These are phyloP conservation scores for Rhynchosporium graminicola DNA, from an alignment of 2,329 filamentous ascomycete species.

Conservation along the genomic window DNA sequence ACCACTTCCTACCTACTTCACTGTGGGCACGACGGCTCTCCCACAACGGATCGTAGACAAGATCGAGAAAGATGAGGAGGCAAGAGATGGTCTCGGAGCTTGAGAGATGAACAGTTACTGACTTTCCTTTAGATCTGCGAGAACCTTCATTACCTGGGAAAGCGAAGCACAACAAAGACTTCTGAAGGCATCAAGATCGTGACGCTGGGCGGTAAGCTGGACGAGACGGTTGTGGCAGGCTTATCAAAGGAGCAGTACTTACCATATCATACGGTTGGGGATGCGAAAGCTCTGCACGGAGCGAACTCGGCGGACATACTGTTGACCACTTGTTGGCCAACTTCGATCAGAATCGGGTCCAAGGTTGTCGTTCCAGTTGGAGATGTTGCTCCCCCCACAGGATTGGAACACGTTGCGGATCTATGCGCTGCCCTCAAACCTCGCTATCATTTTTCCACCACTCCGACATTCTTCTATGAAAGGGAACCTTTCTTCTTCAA, in stretches of 20 bases:
- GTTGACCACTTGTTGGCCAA: slow-evolving; percentile 84
- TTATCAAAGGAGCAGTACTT: slow-evolving; percentile 71
- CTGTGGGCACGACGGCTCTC: slow-evolving; percentile 71
- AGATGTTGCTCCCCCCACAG: slow-evolving; percentile 48
- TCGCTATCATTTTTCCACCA: slow-evolving; percentile 84
- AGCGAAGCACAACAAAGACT: slow-evolving; percentile 84
- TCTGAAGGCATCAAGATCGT: slow-evolving; percentile 86
- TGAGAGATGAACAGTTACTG: slow-evolving; percentile 3
- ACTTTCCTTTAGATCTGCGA: slow-evolving; percentile 64
- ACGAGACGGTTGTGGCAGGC: slow-evolving; percentile 59
- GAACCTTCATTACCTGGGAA: slow-evolving; percentile 90
- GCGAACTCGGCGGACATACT: slow-evolving; percentile 83
- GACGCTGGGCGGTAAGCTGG: slow-evolving; percentile 75
- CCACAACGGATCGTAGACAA: slow-evolving; percentile 71
- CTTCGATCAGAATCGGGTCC: slow-evolving; percentile 68
- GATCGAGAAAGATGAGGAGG: slow-evolving; percentile 67
- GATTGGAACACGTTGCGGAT: slow-evolving; percentile 72
- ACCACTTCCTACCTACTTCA: slow-evolving; percentile 88
- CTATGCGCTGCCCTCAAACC: slow-evolving; percentile 79
- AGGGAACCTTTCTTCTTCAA: slow-evolving; percentile 86
- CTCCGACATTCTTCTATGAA: slow-evolving; percentile 70
- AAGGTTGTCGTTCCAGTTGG: slow-evolving; percentile 58
- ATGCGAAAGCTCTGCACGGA: slow-evolving; percentile 73
- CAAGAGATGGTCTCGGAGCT: slow-evolving; percentile 31
- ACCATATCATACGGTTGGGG: slow-evolving; percentile 75